A percentile compares a stretch with the other conserved stretches of the same genome.
Evolutionary conservation across 2,329 filamentous ascomycete species (phyloP).

Genomic region (Colletotrichum spaethianum): DNA sequence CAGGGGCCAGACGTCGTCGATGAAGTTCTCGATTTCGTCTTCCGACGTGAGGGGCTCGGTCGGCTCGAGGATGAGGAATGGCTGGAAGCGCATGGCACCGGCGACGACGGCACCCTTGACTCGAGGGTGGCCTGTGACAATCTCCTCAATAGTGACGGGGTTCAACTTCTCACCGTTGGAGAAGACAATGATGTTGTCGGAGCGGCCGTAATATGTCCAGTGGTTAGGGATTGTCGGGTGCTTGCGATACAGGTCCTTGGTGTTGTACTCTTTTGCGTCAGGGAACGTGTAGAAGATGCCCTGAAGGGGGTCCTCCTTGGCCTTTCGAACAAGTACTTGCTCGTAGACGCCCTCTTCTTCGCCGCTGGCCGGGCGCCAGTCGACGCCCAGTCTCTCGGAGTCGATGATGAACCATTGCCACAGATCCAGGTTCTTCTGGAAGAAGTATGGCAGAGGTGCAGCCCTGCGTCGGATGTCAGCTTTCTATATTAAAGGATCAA

Average conservation of each 20-base stretch:
- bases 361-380: slow-evolving; percentile 53
- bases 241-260: slow-evolving; percentile 59
- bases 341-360: slow-evolving; percentile 53
- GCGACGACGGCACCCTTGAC: slow-evolving; percentile 61
- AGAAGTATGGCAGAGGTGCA: slow-evolving; percentile 55
- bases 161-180: slow-evolving; percentile 67
- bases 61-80: slow-evolving; percentile 62
- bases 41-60: slow-evolving; percentile 51
- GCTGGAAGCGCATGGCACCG: slow-evolving; percentile 61
- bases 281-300: slow-evolving; percentile 60
- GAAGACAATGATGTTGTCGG: slow-evolving; percentile 62
- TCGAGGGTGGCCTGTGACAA: slow-evolving; percentile 54
- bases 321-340: slow-evolving; percentile 56
- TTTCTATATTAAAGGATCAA: too few relatives aligned
- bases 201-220: slow-evolving; percentile 53
- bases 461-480: slow-evolving; percentile 46
- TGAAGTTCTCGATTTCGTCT: slow-evolving; percentile 45
- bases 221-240: slow-evolving; percentile 55
- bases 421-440: slow-evolving; percentile 46
- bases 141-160: slow-evolving; percentile 58
- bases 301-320: slow-evolving; percentile 51
- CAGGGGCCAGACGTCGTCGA: slow-evolving; percentile 61
- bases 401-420: slow-evolving; percentile 48
- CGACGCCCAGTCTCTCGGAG: slow-evolving; percentile 56
- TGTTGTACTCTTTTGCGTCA: slow-evolving; percentile 53